phyloP scores from a whole-genome alignment of 225 moss, liverwort and hornwort genomes.

The Asterella californica region DNA sequence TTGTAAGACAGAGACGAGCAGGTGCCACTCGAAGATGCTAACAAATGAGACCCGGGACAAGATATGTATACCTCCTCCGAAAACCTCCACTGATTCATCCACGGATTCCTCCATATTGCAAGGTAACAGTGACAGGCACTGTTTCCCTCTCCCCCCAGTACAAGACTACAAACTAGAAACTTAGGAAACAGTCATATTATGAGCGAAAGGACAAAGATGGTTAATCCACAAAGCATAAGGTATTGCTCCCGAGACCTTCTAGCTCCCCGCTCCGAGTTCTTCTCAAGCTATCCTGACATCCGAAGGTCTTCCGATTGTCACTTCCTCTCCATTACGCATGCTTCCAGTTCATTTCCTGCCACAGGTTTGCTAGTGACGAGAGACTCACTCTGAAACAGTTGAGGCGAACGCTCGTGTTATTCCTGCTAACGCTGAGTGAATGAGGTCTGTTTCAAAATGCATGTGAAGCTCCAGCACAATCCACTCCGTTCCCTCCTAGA shows the following conservation, averaged over 20 bases:
- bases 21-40: neutral
- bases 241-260: too few species aligned
- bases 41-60: neutral
- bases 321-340: neutral
- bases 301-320: neutral
- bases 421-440: neutral
- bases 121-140: neutral
- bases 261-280: too few species aligned
- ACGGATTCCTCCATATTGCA: neutral
- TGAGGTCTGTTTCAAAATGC: neutral
- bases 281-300: neutral
- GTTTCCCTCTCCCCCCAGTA: neutral
- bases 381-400: neutral
- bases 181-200: neutral
- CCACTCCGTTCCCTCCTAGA: neutral
- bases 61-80: neutral
- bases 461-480: neutral
- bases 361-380: too few species aligned
- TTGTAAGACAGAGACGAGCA: neutral
- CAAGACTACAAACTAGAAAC: neutral
- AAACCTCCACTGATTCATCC: neutral
- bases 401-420: neutral
- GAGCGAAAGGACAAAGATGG: neutral
- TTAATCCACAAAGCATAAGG: too few species aligned
- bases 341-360: too few species aligned